Conservation (phyloP, 805 yeast genomes). For the Candida piceae region DNA sequence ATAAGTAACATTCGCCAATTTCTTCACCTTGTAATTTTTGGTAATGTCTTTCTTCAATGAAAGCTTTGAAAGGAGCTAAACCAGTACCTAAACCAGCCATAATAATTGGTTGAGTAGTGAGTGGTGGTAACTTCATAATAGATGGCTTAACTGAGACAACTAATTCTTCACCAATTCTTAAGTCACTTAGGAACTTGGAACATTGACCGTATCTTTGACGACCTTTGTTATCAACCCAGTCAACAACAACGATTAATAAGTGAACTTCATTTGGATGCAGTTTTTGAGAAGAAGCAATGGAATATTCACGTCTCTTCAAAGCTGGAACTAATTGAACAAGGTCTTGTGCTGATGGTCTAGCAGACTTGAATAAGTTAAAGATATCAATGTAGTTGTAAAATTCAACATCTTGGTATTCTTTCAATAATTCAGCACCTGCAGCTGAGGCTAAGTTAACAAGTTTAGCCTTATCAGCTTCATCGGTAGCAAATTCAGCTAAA, state of each 20-base stretch:
- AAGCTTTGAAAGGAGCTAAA: slow-evolving; percentile 96
- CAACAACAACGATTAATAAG: slow-evolving; percentile 89
- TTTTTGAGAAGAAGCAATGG: slow-evolving; percentile 94
- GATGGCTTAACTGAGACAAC: slow-evolving; percentile 95
- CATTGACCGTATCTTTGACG: slow-evolving; percentile 90
- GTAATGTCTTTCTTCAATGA: slow-evolving; percentile 91
- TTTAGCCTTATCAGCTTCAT: slow-evolving; percentile 58
- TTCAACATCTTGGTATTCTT: slow-evolving; percentile 79
- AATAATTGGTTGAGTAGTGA: slow-evolving; percentile 81
- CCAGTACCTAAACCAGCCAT: slow-evolving; percentile 99
- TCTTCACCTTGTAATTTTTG: slow-evolving; percentile 84
- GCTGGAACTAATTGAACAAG: slow-evolving; percentile 74
- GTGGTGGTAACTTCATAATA: slow-evolving; percentile 91
- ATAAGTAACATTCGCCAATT: slow-evolving; percentile 84
- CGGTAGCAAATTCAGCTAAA: slow-evolving; percentile 66
- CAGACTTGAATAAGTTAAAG: slow-evolving; percentile 72
- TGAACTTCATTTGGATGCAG: slow-evolving; percentile 90
- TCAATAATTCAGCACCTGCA: slow-evolving; percentile 81
- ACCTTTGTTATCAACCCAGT: slow-evolving; percentile 86
- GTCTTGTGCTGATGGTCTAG: slow-evolving; percentile 69
- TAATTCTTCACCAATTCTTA: slow-evolving; percentile 73
- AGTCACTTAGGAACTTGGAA: slow-evolving; percentile 82
- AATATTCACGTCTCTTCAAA: slow-evolving; percentile 93
- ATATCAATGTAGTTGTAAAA: slow-evolving; percentile 78
- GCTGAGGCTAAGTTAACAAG: slow-evolving; percentile 64